Evolutionary conservation across 2,329 filamentous ascomycete species (phyloP).

Genomic region (Xenosphaeropsis pyriputrescens): DNA sequence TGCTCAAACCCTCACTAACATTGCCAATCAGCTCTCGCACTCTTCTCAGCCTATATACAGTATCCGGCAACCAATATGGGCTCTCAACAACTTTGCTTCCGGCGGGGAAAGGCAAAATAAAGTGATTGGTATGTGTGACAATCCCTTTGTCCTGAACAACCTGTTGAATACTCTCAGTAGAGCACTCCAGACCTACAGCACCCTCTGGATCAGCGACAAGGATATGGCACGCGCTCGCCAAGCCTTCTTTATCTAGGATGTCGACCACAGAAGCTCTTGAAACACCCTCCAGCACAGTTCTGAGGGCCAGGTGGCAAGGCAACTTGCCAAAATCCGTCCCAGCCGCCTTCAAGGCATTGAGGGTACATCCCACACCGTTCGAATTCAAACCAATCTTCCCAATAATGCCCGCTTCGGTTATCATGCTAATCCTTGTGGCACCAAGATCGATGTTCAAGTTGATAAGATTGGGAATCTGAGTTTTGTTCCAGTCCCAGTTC

Average conservation of each 20-base stretch:
- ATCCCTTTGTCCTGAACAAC: slow-evolving; percentile 10
- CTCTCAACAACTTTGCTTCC: slow-evolving; percentile 8
- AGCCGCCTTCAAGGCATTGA: slow-evolving; percentile 38
- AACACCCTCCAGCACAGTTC: slow-evolving; percentile 31
- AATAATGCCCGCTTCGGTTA: slow-evolving; percentile 11
- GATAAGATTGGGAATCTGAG: slow-evolving; percentile 9
- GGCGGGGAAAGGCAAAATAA: slow-evolving; percentile 7
- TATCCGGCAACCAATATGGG: slow-evolving; percentile 11
- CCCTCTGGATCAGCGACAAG: slow-evolving; percentile 31
- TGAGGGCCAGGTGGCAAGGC: slow-evolving; percentile 39
- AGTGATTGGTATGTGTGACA: slow-evolving; percentile 19
- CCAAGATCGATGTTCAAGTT: slow-evolving; percentile 8
- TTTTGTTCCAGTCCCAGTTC: slow-evolving; percentile 16
- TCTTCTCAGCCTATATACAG: slow-evolving; percentile 15
- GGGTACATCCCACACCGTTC: slow-evolving; percentile 33
- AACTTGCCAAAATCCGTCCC: slow-evolving; percentile 29
- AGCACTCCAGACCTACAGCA: slow-evolving; percentile 32
- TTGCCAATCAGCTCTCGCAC: slow-evolving; percentile 19
- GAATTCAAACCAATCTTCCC: slow-evolving; percentile 39
- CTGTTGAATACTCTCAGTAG: slow-evolving; percentile 13
- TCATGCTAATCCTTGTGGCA: slow-evolving; percentile 7
- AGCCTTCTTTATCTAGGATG: slow-evolving; percentile 27
- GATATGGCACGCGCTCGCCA: slow-evolving; percentile 38
- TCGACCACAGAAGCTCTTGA: slow-evolving; percentile 27
- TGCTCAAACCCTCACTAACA: slow-evolving; percentile 8